Evolutionary conservation across 139 green algal species (phyloP).

Genomic region (Chlamydomonas schloesseri): DNA sequence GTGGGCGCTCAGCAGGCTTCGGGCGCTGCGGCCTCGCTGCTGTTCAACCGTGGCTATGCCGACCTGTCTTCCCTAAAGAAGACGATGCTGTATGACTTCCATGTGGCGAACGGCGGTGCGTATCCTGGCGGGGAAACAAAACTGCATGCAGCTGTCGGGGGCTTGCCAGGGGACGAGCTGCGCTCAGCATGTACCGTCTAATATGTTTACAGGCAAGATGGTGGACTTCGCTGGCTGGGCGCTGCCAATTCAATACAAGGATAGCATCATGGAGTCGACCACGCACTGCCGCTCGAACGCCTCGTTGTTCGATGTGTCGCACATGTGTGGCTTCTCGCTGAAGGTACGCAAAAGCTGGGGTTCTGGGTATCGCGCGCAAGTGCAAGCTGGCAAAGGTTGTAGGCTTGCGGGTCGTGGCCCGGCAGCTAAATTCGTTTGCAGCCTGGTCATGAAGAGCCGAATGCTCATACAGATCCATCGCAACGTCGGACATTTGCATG

Average conservation of each 20-base stretch:
- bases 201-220: conserved; percentile 88
- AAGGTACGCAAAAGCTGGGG: conserved; percentile 68
- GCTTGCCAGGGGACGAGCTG: background rate
- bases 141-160: background rate
- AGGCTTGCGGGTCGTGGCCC: background rate
- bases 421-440: background rate
- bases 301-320: conserved; percentile 97
- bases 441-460: too few relatives aligned
- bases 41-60: conserved; percentile 64
- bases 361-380: background rate
- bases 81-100: conserved; percentile 93
- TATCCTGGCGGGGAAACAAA: too few relatives aligned
- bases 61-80: conserved; percentile 81
- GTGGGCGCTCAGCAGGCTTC: background rate
- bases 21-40: conserved; percentile 3
- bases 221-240: conserved; percentile 97
- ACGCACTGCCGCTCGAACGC: conserved; percentile 86
- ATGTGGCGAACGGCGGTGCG: conserved; percentile 85
- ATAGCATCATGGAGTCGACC: conserved; percentile 97
- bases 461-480: too few relatives aligned
- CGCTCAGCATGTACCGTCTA: background rate
- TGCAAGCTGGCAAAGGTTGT: background rate
- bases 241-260: conserved; percentile 99
- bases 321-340: conserved; percentile 97
- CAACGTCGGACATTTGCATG: too few relatives aligned